Evolutionary conservation across 2,329 filamentous ascomycete genomes (phyloP), one percentile per base, ranked within the genome.

Genomic region (Trichophyton schoenleinii): DNA sequence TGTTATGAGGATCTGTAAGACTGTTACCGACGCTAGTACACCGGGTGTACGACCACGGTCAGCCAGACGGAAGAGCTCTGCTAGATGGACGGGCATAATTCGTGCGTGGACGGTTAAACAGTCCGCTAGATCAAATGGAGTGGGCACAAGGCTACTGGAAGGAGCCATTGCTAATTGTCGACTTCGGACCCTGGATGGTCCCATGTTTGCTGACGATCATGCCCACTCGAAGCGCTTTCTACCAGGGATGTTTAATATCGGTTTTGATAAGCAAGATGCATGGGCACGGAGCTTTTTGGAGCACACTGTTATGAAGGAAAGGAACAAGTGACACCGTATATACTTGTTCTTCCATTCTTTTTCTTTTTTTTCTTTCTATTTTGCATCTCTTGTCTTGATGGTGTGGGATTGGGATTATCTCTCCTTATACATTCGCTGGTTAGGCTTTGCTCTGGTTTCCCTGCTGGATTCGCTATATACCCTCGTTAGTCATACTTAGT

Each of bases 71-170:
- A 64, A 63, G 22, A 65, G 63, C 60, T 65, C 64, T 1, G 31
- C 63, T 57, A 46, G 63, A 46, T 25, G 66, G 64, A 46, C 65
- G 18, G 63, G 86, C 7, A 77, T 90, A 57, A 86, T 96, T 62
- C 83, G 88, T 31, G 90, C 88, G 1, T 96, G 91, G 90, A 92
- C 89, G 1, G 88, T 90, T 1, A 80, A 80, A 69, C 74, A 85
- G 58, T 79, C 80, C 66, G 90, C 89, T 71, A 81, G 91, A 28
- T 79, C 82, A 36, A 83, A 83, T 64, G 89, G 90, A 0, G 78
- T 95, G 25, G 91, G 90, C 2, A 80, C 77, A 46, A 86, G 85
- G 36, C 74, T 96, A 68, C 77, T 96, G 57, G 82, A 87, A 66
- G 87, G 88, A 67, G 89, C 87, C 1, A 84, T 91, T 1, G 79